Evolutionary conservation across 192 early-diverging fungal genomes (phyloP), one percentile per base, ranked within the genome.

Genomic region (Gaertneriomyces semiglobifer): DNA sequence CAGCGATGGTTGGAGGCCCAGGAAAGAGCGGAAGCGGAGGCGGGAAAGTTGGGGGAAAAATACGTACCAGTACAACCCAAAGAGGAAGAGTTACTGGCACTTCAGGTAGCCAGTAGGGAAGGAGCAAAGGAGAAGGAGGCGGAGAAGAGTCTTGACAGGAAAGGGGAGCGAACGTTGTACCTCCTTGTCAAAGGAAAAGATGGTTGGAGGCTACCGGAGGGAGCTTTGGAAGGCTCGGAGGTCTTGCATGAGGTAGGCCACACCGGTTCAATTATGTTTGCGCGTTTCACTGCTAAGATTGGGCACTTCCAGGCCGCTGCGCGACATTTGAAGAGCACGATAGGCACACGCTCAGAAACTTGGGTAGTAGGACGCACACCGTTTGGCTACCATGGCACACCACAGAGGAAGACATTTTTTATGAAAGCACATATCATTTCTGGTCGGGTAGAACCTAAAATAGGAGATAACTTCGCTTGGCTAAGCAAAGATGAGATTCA

Each of bases 321-420:
- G 60, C 85, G 91, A 66, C 81, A 83, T 56, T 71, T 95, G 59
- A 74, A 74, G 44, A 87, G 88, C 42, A 77, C 78, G 45, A 91
- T 89, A 72, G 93, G 92, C 53, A 71, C 67, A 41, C 74, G 82
- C 53, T 87, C 93, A 87, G 89, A 91, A 65, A 79, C 86, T 14
- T 95, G 92, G 92, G 82, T 90, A 51, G 93, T 95, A 8, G 92
- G 92, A n/a, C 74, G 81, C 58, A 86, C 86, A 16, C 93, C 93
- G 4, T 81, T 93, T 47, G 90, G 90, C 7, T 86, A 90, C 66
- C 78, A 55, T 40, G 61, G 66, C 57, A 43, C 65, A 4, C 69
- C 59, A 14, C 75, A 70, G n/a, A 50, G 73, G 42, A 81, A 91
- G 81, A 80, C 87, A 6, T 95, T 95, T 75, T 93, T 88, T 68